Percentiles rank a stretch among this genome's conserved stretches.
These are phyloP conservation scores for Coccomyxa sp. DNA, from an alignment of 139 green algal species.

Conservation along the genomic window DNA sequence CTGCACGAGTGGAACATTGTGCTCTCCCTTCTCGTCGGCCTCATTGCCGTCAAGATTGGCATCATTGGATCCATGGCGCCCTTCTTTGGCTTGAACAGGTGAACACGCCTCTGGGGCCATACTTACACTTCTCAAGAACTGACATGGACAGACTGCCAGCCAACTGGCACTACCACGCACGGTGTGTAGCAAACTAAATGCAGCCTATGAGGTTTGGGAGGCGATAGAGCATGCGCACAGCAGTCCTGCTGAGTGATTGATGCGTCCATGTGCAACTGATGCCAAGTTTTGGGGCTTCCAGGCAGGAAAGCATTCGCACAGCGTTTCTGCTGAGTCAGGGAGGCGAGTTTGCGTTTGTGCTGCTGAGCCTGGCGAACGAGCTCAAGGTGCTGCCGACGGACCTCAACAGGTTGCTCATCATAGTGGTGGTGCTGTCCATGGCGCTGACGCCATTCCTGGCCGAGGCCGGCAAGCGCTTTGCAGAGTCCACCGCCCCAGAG, in stretches of 20 bases:
- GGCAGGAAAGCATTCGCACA: slow-evolving; percentile 71
- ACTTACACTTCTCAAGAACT: not conserved
- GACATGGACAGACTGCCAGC: not conserved
- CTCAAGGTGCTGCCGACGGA: slow-evolving; percentile 76
- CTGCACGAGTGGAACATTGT: slow-evolving; percentile 62
- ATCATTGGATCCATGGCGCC: slow-evolving; percentile 71
- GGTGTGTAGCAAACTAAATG: too few relatives aligned
- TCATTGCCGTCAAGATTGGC: slow-evolving; percentile 82
- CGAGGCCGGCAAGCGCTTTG: slow-evolving; percentile 53
- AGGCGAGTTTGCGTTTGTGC: slow-evolving; percentile 98
- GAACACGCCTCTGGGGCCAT: not conserved
- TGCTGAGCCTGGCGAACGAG: slow-evolving; percentile 80
- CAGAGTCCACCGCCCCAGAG: not conserved
- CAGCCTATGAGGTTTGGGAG: too few relatives aligned
- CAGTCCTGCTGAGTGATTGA: too few relatives aligned
- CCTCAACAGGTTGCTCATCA: slow-evolving; percentile 92
- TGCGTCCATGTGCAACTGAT: too few relatives aligned
- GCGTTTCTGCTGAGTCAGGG: slow-evolving; percentile 89
- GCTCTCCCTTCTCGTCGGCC: slow-evolving; percentile 63
- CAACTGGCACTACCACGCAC: too few relatives aligned
- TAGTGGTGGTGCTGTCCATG: slow-evolving; percentile 92
- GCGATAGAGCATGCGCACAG: too few relatives aligned
- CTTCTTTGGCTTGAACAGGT: slow-evolving; percentile 68
- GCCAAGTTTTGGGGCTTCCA: not conserved
- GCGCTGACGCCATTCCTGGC: slow-evolving; percentile 82